Conservation (phyloP, 495 filamentous ascomycete genomes). For the Recurvomyces mirabilis region DNA sequence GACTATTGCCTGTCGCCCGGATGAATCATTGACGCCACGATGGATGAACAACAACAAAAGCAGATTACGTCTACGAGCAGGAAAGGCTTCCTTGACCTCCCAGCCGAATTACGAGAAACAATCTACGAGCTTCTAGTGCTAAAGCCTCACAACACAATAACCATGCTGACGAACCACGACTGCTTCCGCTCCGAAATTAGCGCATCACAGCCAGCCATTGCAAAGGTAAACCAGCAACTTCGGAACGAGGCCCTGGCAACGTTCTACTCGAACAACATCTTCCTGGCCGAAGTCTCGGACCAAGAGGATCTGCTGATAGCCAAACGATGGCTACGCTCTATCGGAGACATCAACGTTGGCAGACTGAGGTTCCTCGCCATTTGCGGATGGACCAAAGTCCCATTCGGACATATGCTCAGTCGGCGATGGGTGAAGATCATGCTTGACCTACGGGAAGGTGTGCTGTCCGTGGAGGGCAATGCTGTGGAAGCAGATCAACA, state of each 20-base stretch:
- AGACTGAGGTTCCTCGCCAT: constrained; percentile 1
- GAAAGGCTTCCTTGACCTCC: constrained; percentile 6
- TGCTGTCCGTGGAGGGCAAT: background rate
- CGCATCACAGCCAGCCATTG: constrained; percentile 8
- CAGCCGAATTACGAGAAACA: constrained; percentile 13
- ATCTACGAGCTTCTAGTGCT: constrained; percentile 5
- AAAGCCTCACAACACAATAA: constrained; percentile 10
- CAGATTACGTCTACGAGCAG: no score
- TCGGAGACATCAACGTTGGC: constrained; percentile 5
- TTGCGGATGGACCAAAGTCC: constrained; percentile 3
- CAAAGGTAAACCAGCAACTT: constrained; percentile 7
- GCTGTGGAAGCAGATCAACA: background rate
- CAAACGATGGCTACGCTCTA: constrained; percentile 1
- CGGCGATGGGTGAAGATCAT: constrained; percentile 4
- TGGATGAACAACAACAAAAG: no score
- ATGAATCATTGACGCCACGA: no score
- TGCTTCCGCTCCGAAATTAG: constrained; percentile 2
- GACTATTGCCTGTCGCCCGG: no score
- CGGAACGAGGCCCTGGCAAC: constrained; percentile 6
- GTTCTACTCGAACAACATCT: constrained; percentile 13
- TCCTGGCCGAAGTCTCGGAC: constrained; percentile 7
- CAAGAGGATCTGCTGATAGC: background rate
- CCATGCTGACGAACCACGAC: constrained; percentile 3
- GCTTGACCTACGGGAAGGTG: constrained; percentile 7
- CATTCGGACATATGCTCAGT: constrained; percentile 7